Conservation (phyloP, 306 rosid species). For the Gastrolobium bilobum region DNA sequence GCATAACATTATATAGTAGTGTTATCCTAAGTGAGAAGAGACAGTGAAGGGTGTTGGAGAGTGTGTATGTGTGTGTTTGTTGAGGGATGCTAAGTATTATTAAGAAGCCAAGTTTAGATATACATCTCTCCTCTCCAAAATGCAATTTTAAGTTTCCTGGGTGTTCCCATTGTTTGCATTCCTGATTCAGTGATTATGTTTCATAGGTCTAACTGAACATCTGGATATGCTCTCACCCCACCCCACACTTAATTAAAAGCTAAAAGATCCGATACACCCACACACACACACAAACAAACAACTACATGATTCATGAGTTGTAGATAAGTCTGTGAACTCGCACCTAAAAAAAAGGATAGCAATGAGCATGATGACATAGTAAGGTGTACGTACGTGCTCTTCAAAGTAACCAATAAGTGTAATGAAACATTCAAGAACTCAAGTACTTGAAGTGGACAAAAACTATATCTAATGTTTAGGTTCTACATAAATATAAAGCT, state of each 20-base stretch:
- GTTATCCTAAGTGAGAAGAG: neutral
- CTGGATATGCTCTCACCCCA: constrained; percentile 13
- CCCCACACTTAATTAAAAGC: neutral
- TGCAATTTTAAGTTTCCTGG: constrained; percentile 22
- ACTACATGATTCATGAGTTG: constrained; percentile 30
- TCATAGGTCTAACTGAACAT: neutral
- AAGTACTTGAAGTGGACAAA: constrained; percentile 8
- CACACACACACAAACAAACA: neutral
- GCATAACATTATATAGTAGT: constrained; percentile 23
- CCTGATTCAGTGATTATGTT: constrained; percentile 3
- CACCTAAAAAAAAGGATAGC: constrained; percentile 27
- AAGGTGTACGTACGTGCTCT: constrained; percentile 4
- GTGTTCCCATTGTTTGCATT: constrained; percentile 3
- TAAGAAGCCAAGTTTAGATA: constrained; percentile 6
- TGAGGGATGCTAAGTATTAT: neutral
- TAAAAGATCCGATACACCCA: constrained; percentile 8
- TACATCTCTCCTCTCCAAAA: constrained; percentile 11
- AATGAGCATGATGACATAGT: neutral
- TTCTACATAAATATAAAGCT: neutral
- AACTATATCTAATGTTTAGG: constrained; percentile 36
- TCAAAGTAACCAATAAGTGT: constrained; percentile 21
- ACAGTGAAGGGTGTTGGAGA: neutral
- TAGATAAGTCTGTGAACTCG: constrained; percentile 6
- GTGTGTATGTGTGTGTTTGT: too few species aligned
- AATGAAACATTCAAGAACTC: neutral